Conservation (phyloP, 1,284 basidiomycete genomes). For the Ustilago lituana region DNA sequence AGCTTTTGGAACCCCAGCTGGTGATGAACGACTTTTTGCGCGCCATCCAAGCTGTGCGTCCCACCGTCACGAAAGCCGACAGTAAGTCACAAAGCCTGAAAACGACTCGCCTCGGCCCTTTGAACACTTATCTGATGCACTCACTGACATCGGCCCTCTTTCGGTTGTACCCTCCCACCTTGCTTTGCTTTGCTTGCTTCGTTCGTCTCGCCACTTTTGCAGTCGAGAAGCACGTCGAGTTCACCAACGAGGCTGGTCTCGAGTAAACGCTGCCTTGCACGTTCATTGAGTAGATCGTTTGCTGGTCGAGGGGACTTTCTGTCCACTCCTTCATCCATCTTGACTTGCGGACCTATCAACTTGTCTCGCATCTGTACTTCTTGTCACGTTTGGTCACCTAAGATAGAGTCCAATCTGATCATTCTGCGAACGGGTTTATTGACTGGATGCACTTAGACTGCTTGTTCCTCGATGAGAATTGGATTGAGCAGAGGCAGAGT, state of each 20-base stretch:
- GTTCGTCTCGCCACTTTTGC: not conserved
- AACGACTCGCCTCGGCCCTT: not conserved
- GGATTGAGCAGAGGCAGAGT: too few relatives aligned
- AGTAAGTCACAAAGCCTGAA: conserved; percentile 69
- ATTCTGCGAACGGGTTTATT: too few relatives aligned
- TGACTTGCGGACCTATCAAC: too few relatives aligned
- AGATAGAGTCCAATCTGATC: too few relatives aligned
- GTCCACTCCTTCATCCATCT: too few relatives aligned
- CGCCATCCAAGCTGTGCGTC: conserved; percentile 81
- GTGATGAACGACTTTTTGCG: conserved; percentile 80
- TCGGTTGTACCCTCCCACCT: too few relatives aligned
- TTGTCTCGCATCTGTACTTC: too few relatives aligned
- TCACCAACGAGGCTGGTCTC: conserved; percentile 80
- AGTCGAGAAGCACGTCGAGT: conserved; percentile 82
- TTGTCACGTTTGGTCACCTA: too few relatives aligned
- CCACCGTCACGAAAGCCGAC: conserved; percentile 89
- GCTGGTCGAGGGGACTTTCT: too few relatives aligned
- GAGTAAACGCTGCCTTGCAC: conserved; percentile 37
- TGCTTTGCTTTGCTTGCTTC: not conserved
- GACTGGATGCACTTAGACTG: too few relatives aligned
- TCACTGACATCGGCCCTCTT: not conserved
- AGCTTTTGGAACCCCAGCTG: conserved; percentile 74
- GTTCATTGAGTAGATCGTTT: too few relatives aligned
- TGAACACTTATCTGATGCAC: not conserved
- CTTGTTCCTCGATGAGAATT: too few relatives aligned